These are phyloP conservation scores for Tanacetum coccineum DNA, from an alignment of 129 eudicot genomes.

Conservation along the genomic window DNA sequence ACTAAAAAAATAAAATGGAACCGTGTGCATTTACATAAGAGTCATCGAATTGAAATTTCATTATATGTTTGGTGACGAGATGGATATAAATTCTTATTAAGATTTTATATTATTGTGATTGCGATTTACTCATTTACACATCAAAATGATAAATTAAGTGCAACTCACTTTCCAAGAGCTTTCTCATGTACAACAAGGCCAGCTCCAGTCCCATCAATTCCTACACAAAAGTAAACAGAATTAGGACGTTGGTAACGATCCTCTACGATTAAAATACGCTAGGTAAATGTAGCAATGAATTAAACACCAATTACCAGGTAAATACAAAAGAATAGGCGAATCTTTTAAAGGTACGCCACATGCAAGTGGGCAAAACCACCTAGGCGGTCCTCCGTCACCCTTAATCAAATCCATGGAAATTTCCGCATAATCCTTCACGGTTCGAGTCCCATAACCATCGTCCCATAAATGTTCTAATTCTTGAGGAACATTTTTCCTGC, in stretches of 20 bases:
- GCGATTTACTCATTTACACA: not conserved
- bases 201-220: constrained; percentile 62
- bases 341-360: constrained; percentile 55
- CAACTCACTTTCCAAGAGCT: constrained; percentile 57
- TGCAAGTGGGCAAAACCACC: constrained; percentile 80
- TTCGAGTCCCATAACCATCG: constrained; percentile 75
- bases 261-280: not conserved
- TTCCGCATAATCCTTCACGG: constrained; percentile 59
- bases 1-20: not conserved
- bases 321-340: constrained; percentile 72
- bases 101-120: not conserved
- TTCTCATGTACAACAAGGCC: constrained; percentile 61
- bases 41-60: not conserved
- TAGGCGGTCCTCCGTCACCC: constrained; percentile 83
- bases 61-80: not conserved
- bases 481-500: constrained; percentile 15
- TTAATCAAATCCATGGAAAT: constrained; percentile 43
- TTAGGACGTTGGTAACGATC: not conserved
- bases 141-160: constrained; percentile 19
- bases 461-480: constrained; percentile 72
- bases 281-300: too few species aligned
- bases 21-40: not conserved
- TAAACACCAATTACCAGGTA: constrained; percentile 67
- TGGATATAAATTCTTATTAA: not conserved
- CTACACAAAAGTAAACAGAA: constrained; percentile 32